A percentile compares a stretch with the other conserved stretches of the same genome.
Conservation (phyloP, 768 basidiomycete genomes). For the Naganishia antarctica region DNA sequence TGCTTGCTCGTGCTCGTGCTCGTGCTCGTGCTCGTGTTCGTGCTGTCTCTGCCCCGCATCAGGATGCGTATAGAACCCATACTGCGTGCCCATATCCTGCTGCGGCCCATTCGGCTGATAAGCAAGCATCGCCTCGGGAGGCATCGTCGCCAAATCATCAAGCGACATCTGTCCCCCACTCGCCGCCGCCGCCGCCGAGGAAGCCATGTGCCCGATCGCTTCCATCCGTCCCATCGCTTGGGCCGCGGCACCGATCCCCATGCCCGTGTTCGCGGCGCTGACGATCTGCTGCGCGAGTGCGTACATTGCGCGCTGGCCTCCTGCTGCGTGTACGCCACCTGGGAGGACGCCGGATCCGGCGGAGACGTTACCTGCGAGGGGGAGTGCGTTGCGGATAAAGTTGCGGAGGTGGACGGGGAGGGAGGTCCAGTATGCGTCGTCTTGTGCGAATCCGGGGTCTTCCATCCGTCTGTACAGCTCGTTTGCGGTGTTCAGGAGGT, state of each 20-base stretch:
- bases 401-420: constrained; percentile 65
- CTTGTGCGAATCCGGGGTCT: constrained; percentile 52
- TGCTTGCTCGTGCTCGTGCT: too few species aligned
- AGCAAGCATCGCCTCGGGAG: constrained; percentile 2
- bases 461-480: constrained; percentile 61
- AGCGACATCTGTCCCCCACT: not conserved
- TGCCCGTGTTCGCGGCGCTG: constrained; percentile 44
- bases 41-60: constrained; percentile 35
- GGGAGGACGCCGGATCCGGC: constrained; percentile 18
- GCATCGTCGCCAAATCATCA: constrained; percentile 19
- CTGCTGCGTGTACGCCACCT: constrained; percentile 41
- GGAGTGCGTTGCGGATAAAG: constrained; percentile 59
- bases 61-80: constrained; percentile 47
- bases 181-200: constrained; percentile 31
- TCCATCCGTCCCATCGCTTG: too few species aligned
- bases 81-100: constrained; percentile 35
- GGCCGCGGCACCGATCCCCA: constrained; percentile 47
- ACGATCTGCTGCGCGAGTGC: constrained; percentile 64
- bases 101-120: not conserved
- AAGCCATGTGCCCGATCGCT: too few species aligned
- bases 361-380: constrained; percentile 45
- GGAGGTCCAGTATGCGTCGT: constrained; percentile 67
- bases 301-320: constrained; percentile 62
- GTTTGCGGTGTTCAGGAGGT: constrained; percentile 60
- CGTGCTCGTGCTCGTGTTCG: not conserved